Evolutionary conservation across 805 yeast species (phyloP), one percentile per base, ranked within the genome.

Genomic region (Kodamaea laetipori): DNA sequence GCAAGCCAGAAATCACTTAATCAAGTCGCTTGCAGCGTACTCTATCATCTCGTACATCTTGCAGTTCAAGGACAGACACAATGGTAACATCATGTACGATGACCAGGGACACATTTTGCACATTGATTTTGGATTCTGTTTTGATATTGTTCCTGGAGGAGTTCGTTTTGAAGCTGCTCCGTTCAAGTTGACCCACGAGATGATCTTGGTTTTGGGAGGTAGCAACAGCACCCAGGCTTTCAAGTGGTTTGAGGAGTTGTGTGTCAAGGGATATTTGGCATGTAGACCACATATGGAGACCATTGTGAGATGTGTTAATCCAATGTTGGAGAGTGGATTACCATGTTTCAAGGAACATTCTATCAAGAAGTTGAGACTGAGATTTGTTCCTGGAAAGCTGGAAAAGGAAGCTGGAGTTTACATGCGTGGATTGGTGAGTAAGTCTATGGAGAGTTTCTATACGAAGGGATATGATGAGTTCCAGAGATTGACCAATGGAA

Each of bases 81-180:
- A 94, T 67, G 99, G 99, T 63, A 94, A 94, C 64, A 92, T 94
- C 50, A 84, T 94, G 87, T 88, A 94, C 58, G 99, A 94, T 60
- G 88, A 84, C 47, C 85, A 87, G 56, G 99, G 99, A 4, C 97
- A 94, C 61, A 80, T 95, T 48, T 70, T 95, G 49, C 99, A 94
- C 65, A 88, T 95, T 64, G 99, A 94, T 68, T 94, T 94, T 69
- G 99, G 99, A 3, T 94, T 94, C 76, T 90, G 97, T 57, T 95
- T 94, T 62, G 99, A 94, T 68, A 94, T 94, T 63, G 97, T 88
- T 25, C 99, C 99, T 7, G 99, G 99, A 52, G 99, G 99, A 26
- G 97, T 94, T 38, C 88, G 84, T 57, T 95, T 94, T 61, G 99
- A 94, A 57, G 96, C 89, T n/a, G 96, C 96, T 1, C 98, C 99